phyloP scores from a whole-genome alignment of 2,329 filamentous ascomycete genomes.

The Leptographium flavum region DNA sequence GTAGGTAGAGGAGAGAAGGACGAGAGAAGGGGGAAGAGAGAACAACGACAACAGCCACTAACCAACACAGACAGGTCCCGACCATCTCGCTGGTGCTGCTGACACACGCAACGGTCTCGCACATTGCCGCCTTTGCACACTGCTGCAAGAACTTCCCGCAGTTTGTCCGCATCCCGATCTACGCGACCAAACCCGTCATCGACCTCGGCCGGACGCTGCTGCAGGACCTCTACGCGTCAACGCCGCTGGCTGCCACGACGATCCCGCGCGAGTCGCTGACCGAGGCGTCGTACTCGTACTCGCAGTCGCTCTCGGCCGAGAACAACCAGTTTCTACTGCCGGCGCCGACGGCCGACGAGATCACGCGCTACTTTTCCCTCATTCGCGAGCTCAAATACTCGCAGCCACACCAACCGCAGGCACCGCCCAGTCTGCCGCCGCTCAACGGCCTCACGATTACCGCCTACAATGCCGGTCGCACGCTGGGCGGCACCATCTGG shows the following conservation, averaged over 20 bases:
- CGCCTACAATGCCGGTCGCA: constrained; percentile 92
- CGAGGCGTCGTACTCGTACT: constrained; percentile 42
- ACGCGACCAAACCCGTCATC: constrained; percentile 87
- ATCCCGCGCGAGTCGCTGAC: constrained; percentile 62
- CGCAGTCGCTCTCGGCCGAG: constrained; percentile 32
- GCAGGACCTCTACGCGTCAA: constrained; percentile 84
- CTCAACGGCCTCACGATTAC: constrained; percentile 87
- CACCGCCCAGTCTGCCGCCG: constrained; percentile 76
- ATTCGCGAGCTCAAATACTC: constrained; percentile 94
- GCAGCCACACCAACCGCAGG: constrained; percentile 80
- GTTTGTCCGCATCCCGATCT: constrained; percentile 85
- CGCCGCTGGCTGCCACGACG: constrained; percentile 73
- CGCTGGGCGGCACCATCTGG: constrained; percentile 95
- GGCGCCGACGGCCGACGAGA: constrained; percentile 74
- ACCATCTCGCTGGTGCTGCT: constrained; percentile 87
- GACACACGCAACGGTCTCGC: constrained; percentile 82
- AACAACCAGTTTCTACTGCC: constrained; percentile 42
- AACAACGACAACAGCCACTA: too few species aligned
- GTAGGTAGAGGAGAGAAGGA: constrained; percentile 31
- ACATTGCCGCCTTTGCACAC: constrained; percentile 86
- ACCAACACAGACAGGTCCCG: constrained; percentile 56
- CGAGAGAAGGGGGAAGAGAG: neutral
- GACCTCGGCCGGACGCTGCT: constrained; percentile 80
- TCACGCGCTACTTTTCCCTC: constrained; percentile 77
- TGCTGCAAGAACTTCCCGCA: constrained; percentile 93